Evolutionary conservation across 805 yeast genomes (phyloP).

Genomic region (Pichia nanzhaoensis): DNA sequence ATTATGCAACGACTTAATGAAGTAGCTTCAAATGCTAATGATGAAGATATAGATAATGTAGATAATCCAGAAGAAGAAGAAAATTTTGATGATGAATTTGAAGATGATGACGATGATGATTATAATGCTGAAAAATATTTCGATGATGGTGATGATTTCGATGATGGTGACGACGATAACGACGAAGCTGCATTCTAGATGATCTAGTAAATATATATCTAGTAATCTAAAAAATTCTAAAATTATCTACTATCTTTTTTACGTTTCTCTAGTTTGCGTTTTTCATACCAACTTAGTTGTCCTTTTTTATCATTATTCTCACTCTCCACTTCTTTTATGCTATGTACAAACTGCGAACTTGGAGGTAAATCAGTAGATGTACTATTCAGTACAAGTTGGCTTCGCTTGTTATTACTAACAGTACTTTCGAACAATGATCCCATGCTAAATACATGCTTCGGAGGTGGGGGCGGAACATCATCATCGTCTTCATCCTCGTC

Average conservation of each 20-base stretch:
- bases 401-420: background rate
- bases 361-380: background rate
- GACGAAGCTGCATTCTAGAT: slow-evolving; percentile 62
- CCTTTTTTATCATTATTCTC: background rate
- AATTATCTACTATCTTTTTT: background rate
- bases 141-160: slow-evolving; percentile 63
- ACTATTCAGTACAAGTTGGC: slow-evolving; percentile 1
- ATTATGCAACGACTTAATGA: slow-evolving; percentile 30
- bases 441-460: slow-evolving; percentile 22
- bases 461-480: slow-evolving; percentile 23
- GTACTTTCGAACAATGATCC: slow-evolving; percentile 14
- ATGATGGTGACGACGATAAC: slow-evolving; percentile 48
- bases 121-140: slow-evolving; percentile 76
- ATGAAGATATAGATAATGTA: slow-evolving; percentile 40
- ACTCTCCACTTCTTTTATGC: background rate
- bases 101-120: slow-evolving; percentile 71
- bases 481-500: slow-evolving; percentile 3
- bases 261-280: slow-evolving; percentile 5
- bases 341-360: slow-evolving; percentile 1
- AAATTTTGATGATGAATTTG: slow-evolving; percentile 62
- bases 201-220: background rate
- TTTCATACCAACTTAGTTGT: slow-evolving; percentile 8
- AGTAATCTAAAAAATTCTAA: background rate
- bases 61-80: slow-evolving; percentile 43
- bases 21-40: slow-evolving; percentile 33